These are phyloP conservation scores for Prunus persica DNA, from an alignment of 306 rosid genomes.

Conservation along the genomic window DNA sequence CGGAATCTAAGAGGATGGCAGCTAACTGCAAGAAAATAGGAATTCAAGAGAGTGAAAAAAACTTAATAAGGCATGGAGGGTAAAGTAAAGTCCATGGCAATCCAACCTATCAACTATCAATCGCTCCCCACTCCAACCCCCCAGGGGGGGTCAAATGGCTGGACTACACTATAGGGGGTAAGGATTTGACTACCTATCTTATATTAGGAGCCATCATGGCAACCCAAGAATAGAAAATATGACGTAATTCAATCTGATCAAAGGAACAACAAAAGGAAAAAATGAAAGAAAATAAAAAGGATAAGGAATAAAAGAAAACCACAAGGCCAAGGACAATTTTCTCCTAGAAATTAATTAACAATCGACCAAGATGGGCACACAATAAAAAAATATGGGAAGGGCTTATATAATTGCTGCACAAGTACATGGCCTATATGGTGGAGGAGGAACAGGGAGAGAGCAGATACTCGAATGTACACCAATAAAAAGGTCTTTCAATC, in stretches of 20 bases:
- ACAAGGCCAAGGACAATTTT: background rate
- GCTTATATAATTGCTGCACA: background rate
- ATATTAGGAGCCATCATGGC: background rate
- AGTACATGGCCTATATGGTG: background rate
- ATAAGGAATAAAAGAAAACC: background rate
- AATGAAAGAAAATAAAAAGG: background rate
- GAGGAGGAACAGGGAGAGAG: background rate
- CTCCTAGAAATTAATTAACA: background rate
- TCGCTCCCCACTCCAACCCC: background rate
- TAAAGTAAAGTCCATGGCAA: background rate
- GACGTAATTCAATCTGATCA: background rate
- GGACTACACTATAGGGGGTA: background rate
- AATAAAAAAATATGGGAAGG: background rate
- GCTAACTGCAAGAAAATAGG: conserved; percentile 51
- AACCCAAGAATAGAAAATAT: background rate
- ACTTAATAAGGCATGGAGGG: background rate
- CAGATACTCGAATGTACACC: background rate
- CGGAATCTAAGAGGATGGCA: conserved; percentile 74
- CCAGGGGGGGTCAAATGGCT: background rate
- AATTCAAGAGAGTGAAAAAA: background rate
- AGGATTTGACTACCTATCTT: background rate
- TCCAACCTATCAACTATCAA: background rate
- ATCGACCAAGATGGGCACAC: background rate
- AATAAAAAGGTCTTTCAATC: background rate
- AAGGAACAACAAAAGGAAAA: background rate